These are phyloP conservation scores for Lodderomyces margitis DNA, from an alignment of 1,139 yeast genomes.

Conservation along the genomic window DNA sequence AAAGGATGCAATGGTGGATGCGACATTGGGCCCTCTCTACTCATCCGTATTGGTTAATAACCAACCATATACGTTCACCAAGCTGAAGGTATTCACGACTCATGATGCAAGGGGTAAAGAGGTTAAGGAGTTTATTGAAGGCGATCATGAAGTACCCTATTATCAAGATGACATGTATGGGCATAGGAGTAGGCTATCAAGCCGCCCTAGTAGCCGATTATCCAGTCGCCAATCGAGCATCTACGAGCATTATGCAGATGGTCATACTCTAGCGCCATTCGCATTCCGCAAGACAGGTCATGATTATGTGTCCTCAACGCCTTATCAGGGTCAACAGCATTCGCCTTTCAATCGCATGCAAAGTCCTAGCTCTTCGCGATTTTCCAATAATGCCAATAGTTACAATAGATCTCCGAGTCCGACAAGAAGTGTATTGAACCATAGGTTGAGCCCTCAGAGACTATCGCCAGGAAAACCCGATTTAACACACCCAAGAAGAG, in stretches of 20 bases:
- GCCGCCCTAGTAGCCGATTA: conserved; percentile 3
- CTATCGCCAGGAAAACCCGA: conserved; percentile 10
- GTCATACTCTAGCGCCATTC: background rate
- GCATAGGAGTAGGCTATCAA: background rate
- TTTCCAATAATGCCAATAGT: background rate
- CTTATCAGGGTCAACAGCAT: conserved; percentile 14
- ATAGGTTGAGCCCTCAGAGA: conserved; percentile 10
- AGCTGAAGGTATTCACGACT: conserved; percentile 44
- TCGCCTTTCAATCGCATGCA: background rate
- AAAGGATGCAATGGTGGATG: conserved; percentile 66
- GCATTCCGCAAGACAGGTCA: conserved; percentile 2
- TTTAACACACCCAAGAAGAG: conserved; percentile 6
- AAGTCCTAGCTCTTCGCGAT: conserved; percentile 1
- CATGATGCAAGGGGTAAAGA: conserved; percentile 46
- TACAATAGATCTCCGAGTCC: conserved; percentile 10
- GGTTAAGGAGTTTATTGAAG: conserved; percentile 15
- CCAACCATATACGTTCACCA: conserved; percentile 30
- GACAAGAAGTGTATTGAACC: background rate
- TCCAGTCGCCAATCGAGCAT: conserved; percentile 9
- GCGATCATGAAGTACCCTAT: background rate
- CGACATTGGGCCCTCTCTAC: conserved; percentile 44
- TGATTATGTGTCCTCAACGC: conserved; percentile 25
- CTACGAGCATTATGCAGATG: conserved; percentile 2
- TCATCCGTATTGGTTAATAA: conserved; percentile 30
- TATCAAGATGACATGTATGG: background rate